phyloP scores from a whole-genome alignment of 257 asterid species.

The Gardenia jasminoides region DNA sequence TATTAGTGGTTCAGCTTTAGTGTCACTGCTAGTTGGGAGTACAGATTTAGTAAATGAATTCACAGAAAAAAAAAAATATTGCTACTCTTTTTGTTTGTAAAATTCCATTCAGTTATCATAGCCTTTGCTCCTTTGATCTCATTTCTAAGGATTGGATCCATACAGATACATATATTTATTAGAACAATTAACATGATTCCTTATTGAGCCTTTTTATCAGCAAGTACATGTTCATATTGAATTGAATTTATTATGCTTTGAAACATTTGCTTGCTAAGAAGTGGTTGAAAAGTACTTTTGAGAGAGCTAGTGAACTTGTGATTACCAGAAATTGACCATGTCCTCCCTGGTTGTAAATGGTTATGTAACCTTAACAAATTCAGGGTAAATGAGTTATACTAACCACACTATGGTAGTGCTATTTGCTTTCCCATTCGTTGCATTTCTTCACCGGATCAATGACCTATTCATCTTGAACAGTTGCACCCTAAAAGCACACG shows the following conservation, averaged over 20 bases:
- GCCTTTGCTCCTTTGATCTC: neutral
- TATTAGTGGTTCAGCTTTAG: neutral
- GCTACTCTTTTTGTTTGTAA: neutral
- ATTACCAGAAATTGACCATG: neutral
- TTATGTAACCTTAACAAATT: neutral
- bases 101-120: neutral
- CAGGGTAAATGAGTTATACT: neutral
- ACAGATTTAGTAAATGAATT: constrained; percentile 12
- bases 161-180: neutral
- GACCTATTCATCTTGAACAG: no score
- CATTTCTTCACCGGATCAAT: neutral
- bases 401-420: no score
- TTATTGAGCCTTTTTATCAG: neutral
- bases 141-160: neutral
- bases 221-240: neutral
- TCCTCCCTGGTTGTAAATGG: neutral
- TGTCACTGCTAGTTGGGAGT: neutral
- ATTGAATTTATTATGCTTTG: neutral
- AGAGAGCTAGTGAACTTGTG: neutral
- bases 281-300: neutral
- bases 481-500: neutral
- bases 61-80: neutral
- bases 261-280: neutral
- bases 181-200: neutral
- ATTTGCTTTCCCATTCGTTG: neutral